Base-by-base conservation (phyloP, 2,329 filamentous ascomycete genomes). In the Fonsecaea erecta region DNA sequence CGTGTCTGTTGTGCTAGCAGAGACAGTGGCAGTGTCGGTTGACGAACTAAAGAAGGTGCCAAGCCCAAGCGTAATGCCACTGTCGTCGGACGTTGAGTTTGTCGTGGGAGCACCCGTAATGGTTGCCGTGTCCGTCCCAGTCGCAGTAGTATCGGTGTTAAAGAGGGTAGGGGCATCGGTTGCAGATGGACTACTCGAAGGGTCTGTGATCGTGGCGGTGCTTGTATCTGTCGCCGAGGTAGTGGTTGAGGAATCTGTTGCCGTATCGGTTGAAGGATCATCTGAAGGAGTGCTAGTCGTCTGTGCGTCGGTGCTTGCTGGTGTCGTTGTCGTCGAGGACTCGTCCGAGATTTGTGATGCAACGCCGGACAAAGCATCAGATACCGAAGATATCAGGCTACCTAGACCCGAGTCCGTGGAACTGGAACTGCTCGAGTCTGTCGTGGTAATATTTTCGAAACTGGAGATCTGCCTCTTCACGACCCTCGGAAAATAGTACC, bases 401-500 rank as follows among this genome's bases (percentile, higher is more conserved):
- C 64, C 64, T 9, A 65, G 11, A 8, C 64, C 66, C 8, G 62
- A 63, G 30, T 67, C 64, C 21, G 55, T 62, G n/a, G 62, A 58
- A 30, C 35, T 59, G 1, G 62, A 43, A 28, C 40, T 66, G 48
- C n/a, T 55, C 8, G 65, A 30, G 48, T 63, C 64, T 3, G 61
- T 55, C 32, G 57, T 55, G 24, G 66, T 69, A 16, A 60, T 55
- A 28, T 65, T 65, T 51, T 65, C 61, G 11, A 62, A 62, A n/a
- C 37, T 62, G 21, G 72, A 3, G 3, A 30, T 58, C 28, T 71
- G 65, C 60, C 73, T 70, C 61, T 73, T 74, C 16, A 75, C 70
- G 46, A 70, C 70, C 57, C 64, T 65, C 24, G 72, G 74, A 55
- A 73, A 71, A 60, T 74, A 74, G 57, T 73, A 73, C 43, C 68